Conservation (phyloP, 1,284 basidiomycete genomes). For the Sphaerobolus stellatus region DNA sequence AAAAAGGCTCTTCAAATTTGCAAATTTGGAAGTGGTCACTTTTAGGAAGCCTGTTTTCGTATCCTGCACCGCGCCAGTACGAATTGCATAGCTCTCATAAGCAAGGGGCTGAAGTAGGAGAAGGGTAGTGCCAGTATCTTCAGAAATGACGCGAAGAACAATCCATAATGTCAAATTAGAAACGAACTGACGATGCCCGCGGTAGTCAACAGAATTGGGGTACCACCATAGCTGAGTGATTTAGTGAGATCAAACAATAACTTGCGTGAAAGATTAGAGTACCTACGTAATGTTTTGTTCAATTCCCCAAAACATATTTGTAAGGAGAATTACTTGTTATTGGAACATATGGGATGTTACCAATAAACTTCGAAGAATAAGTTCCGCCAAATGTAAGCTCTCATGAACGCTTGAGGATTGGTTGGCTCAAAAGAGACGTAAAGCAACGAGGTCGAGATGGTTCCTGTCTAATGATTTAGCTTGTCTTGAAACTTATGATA, state of each 20-base stretch:
- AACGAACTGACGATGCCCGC: constrained; percentile 16
- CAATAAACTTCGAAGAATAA: background rate
- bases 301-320: constrained; percentile 21
- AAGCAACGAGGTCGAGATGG: background rate
- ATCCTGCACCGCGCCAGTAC: constrained; percentile 18
- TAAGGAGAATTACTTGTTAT: constrained; percentile 30
- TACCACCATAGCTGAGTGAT: background rate
- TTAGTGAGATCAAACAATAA: constrained; percentile 7
- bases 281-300: constrained; percentile 15
- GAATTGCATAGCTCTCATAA: constrained; percentile 14
- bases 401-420: no score
- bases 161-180: constrained; percentile 3
- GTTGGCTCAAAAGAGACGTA: background rate
- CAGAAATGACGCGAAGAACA: background rate
- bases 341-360: constrained; percentile 28
- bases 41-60: constrained; percentile 17
- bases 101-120: constrained; percentile 16
- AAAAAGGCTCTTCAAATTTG: constrained; percentile 19
- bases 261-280: constrained; percentile 39
- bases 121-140: constrained; percentile 22
- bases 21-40: constrained; percentile 16
- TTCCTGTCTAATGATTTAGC: background rate
- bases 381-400: background rate
- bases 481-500: background rate
- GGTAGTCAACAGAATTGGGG: constrained; percentile 16